Base-by-base conservation (phyloP, 2,329 filamentous ascomycete species). In the Colletotrichum kahawae region DNA sequence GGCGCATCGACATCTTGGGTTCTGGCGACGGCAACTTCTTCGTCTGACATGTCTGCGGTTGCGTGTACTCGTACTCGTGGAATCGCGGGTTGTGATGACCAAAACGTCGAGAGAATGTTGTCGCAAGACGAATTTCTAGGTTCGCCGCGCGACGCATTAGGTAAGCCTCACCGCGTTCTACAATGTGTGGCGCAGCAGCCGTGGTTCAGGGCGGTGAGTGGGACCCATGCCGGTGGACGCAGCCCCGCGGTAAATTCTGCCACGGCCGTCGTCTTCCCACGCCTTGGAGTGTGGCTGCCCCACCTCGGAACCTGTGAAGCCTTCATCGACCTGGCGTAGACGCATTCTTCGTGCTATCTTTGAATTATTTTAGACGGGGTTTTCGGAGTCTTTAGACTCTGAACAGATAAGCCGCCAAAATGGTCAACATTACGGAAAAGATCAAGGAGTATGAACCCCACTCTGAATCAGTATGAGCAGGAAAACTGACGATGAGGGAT, bases 401-500 rank as follows among this genome's bases (percentile, higher is more conserved):
- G 73, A 69, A 33, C 34, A 57, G 3, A 38, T 81, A 76, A 77
- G 72, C 76, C 78, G 77, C 71, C 85, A 90, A 87, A 82, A 99
- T 99, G 97, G 97, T 98, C 86, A 98, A 98, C 89, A 99, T 99
- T 79, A 98, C 97, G 79, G 97, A 99, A 71, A 98, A 98, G 91
- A 99, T 99, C 89, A 99, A 99, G 90, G 97, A 98, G 96, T 98
- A 87, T 82, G 93, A 10, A 12, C 5, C 43, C 51, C 36, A 6
- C 16, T 10, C 31, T 8, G 13, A n/a, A 12, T 21, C 8, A 8
- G 18, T 13, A n/a, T 34, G 36, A 54, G 21, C 36, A 56, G 9
- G 29, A 72, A 59, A 34, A 70, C 78, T 82, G 76, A 82, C 80
- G 34, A 27, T 59, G 67, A 73, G 62, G n/a, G 69, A 71, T 68